Evolutionary conservation across 331 rosid genomes (phyloP), one percentile per base, ranked within the genome.

Genomic region (Quercus tomentella): DNA sequence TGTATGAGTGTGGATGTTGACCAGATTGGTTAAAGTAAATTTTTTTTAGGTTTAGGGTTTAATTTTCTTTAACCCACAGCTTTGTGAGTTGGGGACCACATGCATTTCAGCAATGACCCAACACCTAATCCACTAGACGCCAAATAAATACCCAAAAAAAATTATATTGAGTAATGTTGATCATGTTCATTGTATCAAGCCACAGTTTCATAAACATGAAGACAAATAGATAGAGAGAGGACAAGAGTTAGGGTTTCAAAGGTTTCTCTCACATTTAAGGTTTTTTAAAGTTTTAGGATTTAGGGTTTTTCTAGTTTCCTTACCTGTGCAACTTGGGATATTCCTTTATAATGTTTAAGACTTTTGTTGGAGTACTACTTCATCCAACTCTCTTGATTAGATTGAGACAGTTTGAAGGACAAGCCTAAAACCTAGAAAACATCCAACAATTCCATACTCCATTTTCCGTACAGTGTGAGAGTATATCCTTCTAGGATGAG

Each of bases 151-250:
- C 67, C 35, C 66, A 43, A 70, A 75, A 66, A 76, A 52, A 57
- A 1, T 70, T 0, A 21, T 0, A 18, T 18, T 10, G 71, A 30
- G 73, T 21, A 63, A 41, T 41, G 45, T 41, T 54, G 55, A 52
- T 76, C 37, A 23, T 58, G 68, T 89, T 82, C 85, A 87, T 73
- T 77, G 89, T 74, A 79, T 72, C 15, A 18, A 77, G 85, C 63
- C 86, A 55, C 16, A 14, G 1, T 57, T 43, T 80, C 41, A 23
- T 20, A 21, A 31, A 41, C 52, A 51, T 3, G 37, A 26, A 23
- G 20, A 18, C 15, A 20, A 15, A 22, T 4, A 70, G 45, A 1
- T 11, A 7, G 45, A 65, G 45, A 65, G 45, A 17, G 45, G 22
- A 65, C 43, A 30, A 65, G 9, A 65, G 43, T 65, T 65, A 30